Evolutionary conservation across 1,284 basidiomycete species (phyloP), one percentile per base, ranked within the genome.

Genomic region (Sporisorium exsertum): DNA sequence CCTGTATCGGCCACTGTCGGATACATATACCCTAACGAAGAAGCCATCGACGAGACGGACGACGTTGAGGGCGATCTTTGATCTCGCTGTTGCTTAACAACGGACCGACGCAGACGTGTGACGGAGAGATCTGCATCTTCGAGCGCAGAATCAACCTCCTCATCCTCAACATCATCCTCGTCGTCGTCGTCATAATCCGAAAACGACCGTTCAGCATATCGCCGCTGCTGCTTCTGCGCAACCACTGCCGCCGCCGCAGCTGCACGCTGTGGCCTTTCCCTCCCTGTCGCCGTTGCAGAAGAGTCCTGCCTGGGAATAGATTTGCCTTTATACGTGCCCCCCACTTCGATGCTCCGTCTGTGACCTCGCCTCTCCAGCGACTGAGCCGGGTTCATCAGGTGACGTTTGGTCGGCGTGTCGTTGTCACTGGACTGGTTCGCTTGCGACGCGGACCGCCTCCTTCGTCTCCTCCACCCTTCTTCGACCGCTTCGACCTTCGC

Each of bases 21-120:
- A 27, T 57, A 66, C 66, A 70, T 57, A 59, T 75, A 70, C 18
- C 72, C 72, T 20, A 66, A 13, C 16, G 72, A 75, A 5, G 72
- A 74, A 0, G 66, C 63, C 10, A 59, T 22, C 1, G 65, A 69
- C 3, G 66, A 50, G 16, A 50, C 33, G 6, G 56, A 54, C 18
- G 65, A 62, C 1, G 50, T 45, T 0, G 71, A 68, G 15, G 61
- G 55, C 6, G 62, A 65, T 2, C 72, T 54, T 5, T 54, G 35
- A 24, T 55, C 58, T 18, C 70, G 64, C 20, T 35, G 10, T 10
- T 32, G 29, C 33, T 64, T 72, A 45, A 53, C 27, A 2, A 56
- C 33, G 0, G 59, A 66, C 0, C 55, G 55, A 12, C 59, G 62
- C 5, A 65, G 62, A 43, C 9, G 13, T n/a, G 26, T 16, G n/a